Evolutionary conservation across 1,284 basidiomycete species (phyloP), one percentile per base, ranked within the genome.

Genomic region (Tilletia indica): DNA sequence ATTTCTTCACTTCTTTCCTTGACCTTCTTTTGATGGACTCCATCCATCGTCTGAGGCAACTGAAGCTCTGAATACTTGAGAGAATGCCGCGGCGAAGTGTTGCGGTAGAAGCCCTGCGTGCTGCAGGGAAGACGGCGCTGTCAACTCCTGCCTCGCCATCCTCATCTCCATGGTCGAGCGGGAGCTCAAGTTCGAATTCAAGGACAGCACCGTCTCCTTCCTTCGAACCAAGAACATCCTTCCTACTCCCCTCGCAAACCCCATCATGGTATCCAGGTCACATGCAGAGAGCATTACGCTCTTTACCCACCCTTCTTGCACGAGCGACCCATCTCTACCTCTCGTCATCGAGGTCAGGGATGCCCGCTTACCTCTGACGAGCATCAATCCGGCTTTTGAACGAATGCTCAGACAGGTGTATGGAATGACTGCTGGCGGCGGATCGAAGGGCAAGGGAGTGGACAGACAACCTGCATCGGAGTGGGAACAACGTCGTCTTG

Each of bases 261-360:
- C 91, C 92, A 69, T 94, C 93, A 86, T 98, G 95, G 95, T 97
- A 92, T 85, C 92, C 93, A 36, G 96, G 97, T 11, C 96, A 99
- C 86, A 99, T 98, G 96, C 76, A 79, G 1, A 70, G 81, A 1
- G 82, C 82, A 0, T 76, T 82, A 67, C 77, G 82, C 9, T 80
- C 80, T 14, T 73, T 84, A 91, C 91, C 84, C 89, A 91, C 82
- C 49, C 74, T 80, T 5, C 78, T 82, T 4, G 42, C 74, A 89
- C 89, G 84, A 42, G 47, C n/a, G 87, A 97, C 48, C 92, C 12
- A 86, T 88, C 14, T 5, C 38, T 67, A 19, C 82, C 82, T 81
- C 89, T 99, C 72, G 93, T 99, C 69, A 90, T 99, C 74, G 96
- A 99, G 86, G 90, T 95, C 25, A 89, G 96, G 77, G 96, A 99